Percentiles rank a stretch among this genome's conserved stretches.
Evolutionary conservation across 176 grass and related monocot genomes (phyloP).

Genomic region (Thalia dealbata): DNA sequence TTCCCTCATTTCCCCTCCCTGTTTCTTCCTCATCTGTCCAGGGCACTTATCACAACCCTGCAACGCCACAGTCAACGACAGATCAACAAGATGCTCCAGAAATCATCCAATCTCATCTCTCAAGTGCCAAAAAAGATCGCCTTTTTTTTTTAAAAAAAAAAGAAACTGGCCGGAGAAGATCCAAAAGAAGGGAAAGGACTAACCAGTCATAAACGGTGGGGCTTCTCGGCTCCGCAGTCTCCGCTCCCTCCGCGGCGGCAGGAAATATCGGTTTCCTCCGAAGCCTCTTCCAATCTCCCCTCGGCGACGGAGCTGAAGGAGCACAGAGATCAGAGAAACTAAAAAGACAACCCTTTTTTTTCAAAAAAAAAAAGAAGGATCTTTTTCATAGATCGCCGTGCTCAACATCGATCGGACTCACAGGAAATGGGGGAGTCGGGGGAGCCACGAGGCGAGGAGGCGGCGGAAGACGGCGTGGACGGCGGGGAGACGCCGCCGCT

Average conservation of each 20-base stretch:
- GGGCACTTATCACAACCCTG: slow-evolving; percentile 43
- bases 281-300: slow-evolving; percentile 47
- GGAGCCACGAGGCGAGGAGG: not conserved
- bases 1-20: not conserved
- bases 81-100: not conserved
- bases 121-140: no score
- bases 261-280: slow-evolving; percentile 36
- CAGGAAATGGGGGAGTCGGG: slow-evolving; percentile 50
- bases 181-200: not conserved
- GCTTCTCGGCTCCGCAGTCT: slow-evolving; percentile 38
- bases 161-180: not conserved
- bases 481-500: slow-evolving; percentile 9
- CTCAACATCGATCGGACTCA: not conserved
- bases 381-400: no score
- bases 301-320: slow-evolving; percentile 49
- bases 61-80: not conserved
- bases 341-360: not conserved
- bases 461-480: slow-evolving; percentile 28
- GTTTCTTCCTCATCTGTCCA: not conserved
- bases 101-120: no score
- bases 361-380: not conserved
- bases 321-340: not conserved
- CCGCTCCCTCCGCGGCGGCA: slow-evolving; percentile 6
- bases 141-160: no score
- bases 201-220: slow-evolving; percentile 92